phyloP scores from a whole-genome alignment of 2,329 filamentous ascomycete species.

The Arthrobotrys conoides region DNA sequence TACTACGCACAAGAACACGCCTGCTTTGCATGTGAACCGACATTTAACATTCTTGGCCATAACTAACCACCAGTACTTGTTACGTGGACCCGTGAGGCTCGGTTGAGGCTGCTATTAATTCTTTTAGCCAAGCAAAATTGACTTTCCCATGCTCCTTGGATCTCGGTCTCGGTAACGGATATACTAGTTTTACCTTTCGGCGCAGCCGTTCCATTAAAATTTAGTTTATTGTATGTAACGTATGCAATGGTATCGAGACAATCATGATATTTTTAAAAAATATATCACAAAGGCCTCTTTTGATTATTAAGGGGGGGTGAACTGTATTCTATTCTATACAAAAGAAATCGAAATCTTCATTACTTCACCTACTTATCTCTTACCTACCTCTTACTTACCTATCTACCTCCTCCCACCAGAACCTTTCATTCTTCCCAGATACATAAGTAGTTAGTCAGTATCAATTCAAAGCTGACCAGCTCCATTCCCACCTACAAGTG shows the following conservation, averaged over 20 bases:
- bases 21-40: conserved; percentile 41
- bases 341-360: not conserved
- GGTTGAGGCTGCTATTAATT: conserved; percentile 51
- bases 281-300: not conserved
- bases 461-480: too few relatives aligned
- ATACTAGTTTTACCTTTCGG: conserved; percentile 25
- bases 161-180: conserved; percentile 53
- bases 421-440: too few relatives aligned
- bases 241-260: conserved; percentile 1
- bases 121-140: conserved; percentile 33
- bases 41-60: not conserved
- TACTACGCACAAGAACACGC: not conserved
- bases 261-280: conserved; percentile 8
- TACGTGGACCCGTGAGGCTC: conserved; percentile 41
- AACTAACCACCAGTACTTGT: not conserved
- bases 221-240: too few relatives aligned
- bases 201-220: conserved; percentile 17
- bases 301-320: not conserved
- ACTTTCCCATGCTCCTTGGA: conserved; percentile 31
- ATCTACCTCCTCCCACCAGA: too few relatives aligned
- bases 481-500: not conserved
- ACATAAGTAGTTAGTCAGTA: too few relatives aligned
- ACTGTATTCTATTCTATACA: not conserved
- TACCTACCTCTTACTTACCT: too few relatives aligned
- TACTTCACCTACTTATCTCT: not conserved